phyloP scores from a whole-genome alignment of 1,139 yeast species.

The Kluyveromyces sp. region DNA sequence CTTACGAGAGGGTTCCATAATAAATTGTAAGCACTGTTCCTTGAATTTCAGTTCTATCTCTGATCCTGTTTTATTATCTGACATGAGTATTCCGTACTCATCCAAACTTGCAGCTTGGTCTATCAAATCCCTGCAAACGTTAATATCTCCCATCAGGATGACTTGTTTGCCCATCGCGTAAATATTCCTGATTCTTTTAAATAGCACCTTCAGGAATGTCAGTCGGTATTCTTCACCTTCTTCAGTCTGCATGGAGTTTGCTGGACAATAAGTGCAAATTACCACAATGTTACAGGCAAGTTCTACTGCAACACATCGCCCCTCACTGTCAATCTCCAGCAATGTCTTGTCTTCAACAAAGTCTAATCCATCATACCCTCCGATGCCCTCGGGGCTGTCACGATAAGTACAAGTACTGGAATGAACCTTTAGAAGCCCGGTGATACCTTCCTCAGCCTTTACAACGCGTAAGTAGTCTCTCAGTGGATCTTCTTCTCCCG shows the following conservation, averaged over 20 bases:
- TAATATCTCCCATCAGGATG: conserved; percentile 80
- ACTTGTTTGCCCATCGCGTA: conserved; percentile 53
- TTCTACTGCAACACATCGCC: conserved; percentile 73
- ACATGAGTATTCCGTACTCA: conserved; percentile 26
- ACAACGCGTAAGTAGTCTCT: conserved; percentile 42
- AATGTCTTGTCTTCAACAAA: conserved; percentile 35
- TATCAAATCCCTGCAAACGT: conserved; percentile 68
- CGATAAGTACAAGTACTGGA: conserved; percentile 20
- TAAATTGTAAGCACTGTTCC: conserved; percentile 38
- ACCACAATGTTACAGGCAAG: conserved; percentile 55
- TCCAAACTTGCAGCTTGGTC: conserved; percentile 73
- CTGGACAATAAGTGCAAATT: conserved; percentile 85
- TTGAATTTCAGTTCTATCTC: conserved; percentile 40
- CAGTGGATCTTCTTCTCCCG: conserved; percentile 38
- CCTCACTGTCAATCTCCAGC: conserved; percentile 65
- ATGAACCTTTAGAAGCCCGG: conserved; percentile 50
- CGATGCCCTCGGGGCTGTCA: conserved; percentile 40
- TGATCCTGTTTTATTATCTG: conserved; percentile 24
- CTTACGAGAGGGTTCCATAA: conserved; percentile 34
- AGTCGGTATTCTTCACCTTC: conserved; percentile 62
- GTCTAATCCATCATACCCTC: conserved; percentile 57
- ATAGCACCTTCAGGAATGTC: conserved; percentile 49
- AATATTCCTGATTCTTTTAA: conserved; percentile 54
- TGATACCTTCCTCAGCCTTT: conserved; percentile 85
- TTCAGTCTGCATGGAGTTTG: conserved; percentile 66